These are phyloP conservation scores for Bjerkandera adusta DNA, from an alignment of 1,284 basidiomycete species.

Conservation along the genomic window DNA sequence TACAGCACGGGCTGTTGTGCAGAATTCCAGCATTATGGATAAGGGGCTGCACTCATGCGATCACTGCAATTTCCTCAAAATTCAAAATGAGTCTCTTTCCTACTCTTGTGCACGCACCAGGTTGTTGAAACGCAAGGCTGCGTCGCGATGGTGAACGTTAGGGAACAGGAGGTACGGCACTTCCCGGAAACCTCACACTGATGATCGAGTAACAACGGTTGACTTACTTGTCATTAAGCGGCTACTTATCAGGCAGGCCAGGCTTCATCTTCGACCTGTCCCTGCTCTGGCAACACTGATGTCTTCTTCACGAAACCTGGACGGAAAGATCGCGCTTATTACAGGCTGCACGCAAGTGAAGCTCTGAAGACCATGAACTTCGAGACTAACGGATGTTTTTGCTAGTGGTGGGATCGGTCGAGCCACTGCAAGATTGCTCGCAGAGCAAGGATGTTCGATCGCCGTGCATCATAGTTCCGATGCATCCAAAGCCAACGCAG, in stretches of 20 bases:
- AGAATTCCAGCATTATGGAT: no score
- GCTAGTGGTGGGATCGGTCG: slow-evolving; percentile 51
- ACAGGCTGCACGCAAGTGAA: slow-evolving; percentile 34
- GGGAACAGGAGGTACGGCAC: no score
- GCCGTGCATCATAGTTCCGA: slow-evolving; percentile 50
- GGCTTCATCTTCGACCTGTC: no score
- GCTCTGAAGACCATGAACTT: not conserved
- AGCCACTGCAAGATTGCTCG: slow-evolving; percentile 46
- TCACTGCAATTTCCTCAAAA: no score
- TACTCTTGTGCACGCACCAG: no score
- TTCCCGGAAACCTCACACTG: not conserved
- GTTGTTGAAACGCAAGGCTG: no score
- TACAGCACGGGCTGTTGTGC: no score
- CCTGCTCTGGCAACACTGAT: not conserved
- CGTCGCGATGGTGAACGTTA: no score
- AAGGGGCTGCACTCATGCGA: no score
- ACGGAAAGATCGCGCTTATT: slow-evolving; percentile 24
- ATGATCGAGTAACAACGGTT: not conserved
- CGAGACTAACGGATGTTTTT: not conserved
- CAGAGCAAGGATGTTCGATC: slow-evolving; percentile 44
- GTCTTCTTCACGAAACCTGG: not conserved
- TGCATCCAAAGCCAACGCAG: slow-evolving; percentile 31
- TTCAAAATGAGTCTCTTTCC: no score
- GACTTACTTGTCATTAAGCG: no score
- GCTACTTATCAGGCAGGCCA: no score